A percentile compares a stretch with the other conserved stretches of the same genome.
These are phyloP conservation scores for Penicillium paradoxum DNA, from an alignment of 495 filamentous ascomycete species.

Conservation along the genomic window DNA sequence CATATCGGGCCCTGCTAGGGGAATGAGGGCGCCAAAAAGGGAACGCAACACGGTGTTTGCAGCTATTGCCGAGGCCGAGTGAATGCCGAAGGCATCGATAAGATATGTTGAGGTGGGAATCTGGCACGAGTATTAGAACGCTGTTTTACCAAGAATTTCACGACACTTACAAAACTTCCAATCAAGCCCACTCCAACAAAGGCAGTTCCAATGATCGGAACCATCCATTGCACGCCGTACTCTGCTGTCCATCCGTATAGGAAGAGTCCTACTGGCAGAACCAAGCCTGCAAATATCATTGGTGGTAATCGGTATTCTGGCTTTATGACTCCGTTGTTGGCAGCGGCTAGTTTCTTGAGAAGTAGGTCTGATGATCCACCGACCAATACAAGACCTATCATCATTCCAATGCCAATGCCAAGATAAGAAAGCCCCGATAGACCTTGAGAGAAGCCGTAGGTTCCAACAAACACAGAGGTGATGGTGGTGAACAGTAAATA, in stretches of 20 bases:
- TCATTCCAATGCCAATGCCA: conserved; percentile 4
- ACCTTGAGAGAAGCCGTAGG: conserved; percentile 41
- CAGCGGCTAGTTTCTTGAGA: background rate
- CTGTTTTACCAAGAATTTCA: background rate
- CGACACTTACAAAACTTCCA: too few relatives aligned
- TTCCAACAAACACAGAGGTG: conserved; percentile 42
- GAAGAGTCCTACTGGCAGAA: conserved; percentile 52
- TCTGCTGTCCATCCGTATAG: conserved; percentile 61
- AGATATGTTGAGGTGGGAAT: background rate
- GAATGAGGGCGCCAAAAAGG: background rate
- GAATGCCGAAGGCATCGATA: background rate
- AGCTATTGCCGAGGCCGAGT: background rate
- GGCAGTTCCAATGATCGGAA: background rate
- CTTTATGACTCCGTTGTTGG: background rate
- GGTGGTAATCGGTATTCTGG: conserved; percentile 2
- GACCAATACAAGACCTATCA: background rate
- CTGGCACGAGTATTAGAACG: too few relatives aligned
- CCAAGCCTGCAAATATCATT: conserved; percentile 2
- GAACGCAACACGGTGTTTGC: background rate
- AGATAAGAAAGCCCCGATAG: conserved; percentile 10
- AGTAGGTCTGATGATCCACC: background rate
- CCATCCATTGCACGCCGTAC: conserved; percentile 44
- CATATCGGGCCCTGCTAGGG: background rate
- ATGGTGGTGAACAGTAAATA: conserved; percentile 60
- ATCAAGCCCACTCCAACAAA: background rate